These are phyloP conservation scores for Colletotrichum camelliae DNA, from an alignment of 2,329 filamentous ascomycete species.

Conservation along the genomic window DNA sequence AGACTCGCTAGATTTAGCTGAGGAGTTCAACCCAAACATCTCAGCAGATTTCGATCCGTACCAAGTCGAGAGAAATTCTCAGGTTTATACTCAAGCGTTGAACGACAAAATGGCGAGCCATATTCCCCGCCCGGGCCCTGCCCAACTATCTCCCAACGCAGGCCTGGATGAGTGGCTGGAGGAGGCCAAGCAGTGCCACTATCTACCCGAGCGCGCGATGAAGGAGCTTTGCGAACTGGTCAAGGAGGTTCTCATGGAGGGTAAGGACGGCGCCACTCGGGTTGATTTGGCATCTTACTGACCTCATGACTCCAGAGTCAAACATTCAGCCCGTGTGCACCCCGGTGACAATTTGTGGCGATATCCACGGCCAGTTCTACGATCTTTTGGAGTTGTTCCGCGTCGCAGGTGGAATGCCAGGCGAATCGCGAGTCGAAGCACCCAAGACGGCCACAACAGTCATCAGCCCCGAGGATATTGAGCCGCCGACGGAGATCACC, in stretches of 20 bases:
- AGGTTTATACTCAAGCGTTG: constrained; percentile 5
- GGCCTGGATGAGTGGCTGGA: constrained; percentile 96
- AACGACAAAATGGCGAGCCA: constrained; percentile 43
- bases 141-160: constrained; percentile 81
- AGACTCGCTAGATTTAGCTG: not conserved
- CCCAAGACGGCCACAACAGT: constrained; percentile 73
- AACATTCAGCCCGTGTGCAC: constrained; percentile 99
- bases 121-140: constrained; percentile 89
- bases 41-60: constrained; percentile 2
- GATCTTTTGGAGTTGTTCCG: constrained; percentile 96
- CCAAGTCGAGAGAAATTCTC: not conserved
- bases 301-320: constrained; percentile 67
- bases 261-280: constrained; percentile 45
- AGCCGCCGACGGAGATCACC: constrained; percentile 87
- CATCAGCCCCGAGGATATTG: constrained; percentile 90
- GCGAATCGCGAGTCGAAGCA: constrained; percentile 73
- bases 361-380: constrained; percentile 99
- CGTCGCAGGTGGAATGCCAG: constrained; percentile 95
- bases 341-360: constrained; percentile 95
- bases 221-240: constrained; percentile 99
- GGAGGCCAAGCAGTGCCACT: constrained; percentile 96
- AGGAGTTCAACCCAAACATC: constrained; percentile 10
- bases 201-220: constrained; percentile 95
- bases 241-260: constrained; percentile 99
- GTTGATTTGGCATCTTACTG: not conserved